Evolutionary conservation across 441 rosid genomes (phyloP).

Genomic region (Syzygium syzygioides): DNA sequence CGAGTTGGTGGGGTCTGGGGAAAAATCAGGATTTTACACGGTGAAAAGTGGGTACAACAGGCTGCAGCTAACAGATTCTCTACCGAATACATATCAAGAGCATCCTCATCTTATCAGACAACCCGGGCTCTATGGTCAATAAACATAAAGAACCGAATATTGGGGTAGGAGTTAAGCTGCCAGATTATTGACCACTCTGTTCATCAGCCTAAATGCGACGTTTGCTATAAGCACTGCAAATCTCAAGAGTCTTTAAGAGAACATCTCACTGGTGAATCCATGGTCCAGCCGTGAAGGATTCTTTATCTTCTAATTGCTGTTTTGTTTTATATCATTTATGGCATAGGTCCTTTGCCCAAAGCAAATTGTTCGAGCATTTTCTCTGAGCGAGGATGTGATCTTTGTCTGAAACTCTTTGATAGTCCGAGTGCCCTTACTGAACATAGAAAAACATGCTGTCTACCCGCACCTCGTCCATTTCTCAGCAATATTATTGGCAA

Average conservation of each 20-base stretch:
- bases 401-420: slow-evolving; percentile 51
- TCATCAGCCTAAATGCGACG: slow-evolving; percentile 60
- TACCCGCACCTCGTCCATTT: slow-evolving; percentile 37
- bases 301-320: not conserved
- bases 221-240: slow-evolving; percentile 59
- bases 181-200: slow-evolving; percentile 29
- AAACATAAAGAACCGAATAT: slow-evolving; percentile 15
- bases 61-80: not conserved
- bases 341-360: slow-evolving; percentile 38
- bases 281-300: not conserved
- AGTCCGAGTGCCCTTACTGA: slow-evolving; percentile 24
- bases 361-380: slow-evolving; percentile 37
- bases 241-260: slow-evolving; percentile 58
- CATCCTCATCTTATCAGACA: not conserved
- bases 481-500: slow-evolving; percentile 28
- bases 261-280: slow-evolving; percentile 42
- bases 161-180: no score
- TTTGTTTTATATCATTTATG: not conserved
- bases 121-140: not conserved
- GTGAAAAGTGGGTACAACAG: not conserved
- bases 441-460: slow-evolving; percentile 37
- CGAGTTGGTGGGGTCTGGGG: not conserved
- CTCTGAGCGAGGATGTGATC: slow-evolving; percentile 39
- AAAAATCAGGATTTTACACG: not conserved
- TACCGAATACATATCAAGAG: not conserved